phyloP scores from a whole-genome alignment of 2,329 filamentous ascomycete genomes.

The Esteya vermicola region DNA sequence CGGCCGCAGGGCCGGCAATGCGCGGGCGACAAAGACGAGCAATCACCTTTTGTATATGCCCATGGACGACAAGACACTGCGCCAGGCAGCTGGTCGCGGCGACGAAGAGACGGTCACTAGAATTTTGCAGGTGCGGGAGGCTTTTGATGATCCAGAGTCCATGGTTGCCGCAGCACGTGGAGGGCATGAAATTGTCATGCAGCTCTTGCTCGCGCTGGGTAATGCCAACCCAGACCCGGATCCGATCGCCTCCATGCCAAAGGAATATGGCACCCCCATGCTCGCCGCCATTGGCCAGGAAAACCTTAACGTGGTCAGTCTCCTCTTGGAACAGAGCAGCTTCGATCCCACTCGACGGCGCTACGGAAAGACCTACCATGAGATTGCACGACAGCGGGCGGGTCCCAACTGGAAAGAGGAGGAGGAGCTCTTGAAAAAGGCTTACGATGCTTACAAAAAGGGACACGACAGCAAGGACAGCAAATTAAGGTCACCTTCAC shows the following conservation, averaged over 20 bases:
- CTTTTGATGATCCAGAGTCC: slow-evolving; percentile 63
- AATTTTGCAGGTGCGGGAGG: slow-evolving; percentile 46
- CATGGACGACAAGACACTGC: slow-evolving; percentile 45
- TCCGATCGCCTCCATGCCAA: slow-evolving; percentile 41
- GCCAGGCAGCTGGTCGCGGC: slow-evolving; percentile 44
- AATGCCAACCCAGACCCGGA: slow-evolving; percentile 53
- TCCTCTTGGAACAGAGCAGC: slow-evolving; percentile 59
- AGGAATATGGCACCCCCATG: slow-evolving; percentile 80
- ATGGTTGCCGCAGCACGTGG: slow-evolving; percentile 85
- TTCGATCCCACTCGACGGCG: slow-evolving; percentile 75
- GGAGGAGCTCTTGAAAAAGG: slow-evolving; percentile 61
- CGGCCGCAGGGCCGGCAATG: slow-evolving; percentile 37
- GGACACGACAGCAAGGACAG: slow-evolving; percentile 25
- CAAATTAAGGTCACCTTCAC: slow-evolving; percentile 36
- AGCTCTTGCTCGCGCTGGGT: slow-evolving; percentile 58
- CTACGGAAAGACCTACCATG: slow-evolving; percentile 69
- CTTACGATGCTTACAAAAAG: slow-evolving; percentile 52
- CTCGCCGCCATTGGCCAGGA: slow-evolving; percentile 83
- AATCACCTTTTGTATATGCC: slow-evolving; percentile 51
- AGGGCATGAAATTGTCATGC: slow-evolving; percentile 77
- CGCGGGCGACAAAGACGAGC: slow-evolving; percentile 48
- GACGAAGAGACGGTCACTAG: slow-evolving; percentile 48
- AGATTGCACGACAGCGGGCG: slow-evolving; percentile 68
- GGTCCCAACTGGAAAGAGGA: slow-evolving; percentile 89
- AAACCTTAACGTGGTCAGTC: slow-evolving; percentile 70